Base-by-base conservation (phyloP, 106 monocot species). In the Dioscorea dumetorum region DNA sequence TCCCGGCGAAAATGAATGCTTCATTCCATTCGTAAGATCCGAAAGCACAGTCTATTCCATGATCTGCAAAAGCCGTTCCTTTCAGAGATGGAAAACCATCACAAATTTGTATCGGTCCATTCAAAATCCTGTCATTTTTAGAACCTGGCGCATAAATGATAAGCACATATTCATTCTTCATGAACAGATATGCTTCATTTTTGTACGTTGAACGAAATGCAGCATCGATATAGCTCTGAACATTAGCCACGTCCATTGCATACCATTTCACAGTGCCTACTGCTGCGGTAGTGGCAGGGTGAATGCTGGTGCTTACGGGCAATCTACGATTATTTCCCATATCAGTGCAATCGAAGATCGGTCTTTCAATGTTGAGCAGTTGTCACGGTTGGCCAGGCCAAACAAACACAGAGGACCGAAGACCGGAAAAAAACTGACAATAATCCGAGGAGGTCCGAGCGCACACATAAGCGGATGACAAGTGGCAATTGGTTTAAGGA, bases 41-140 rank as follows among this genome's bases (percentile, higher is more conserved):
- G 19, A 64, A 64, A 48, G 64, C 48, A 48, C 64, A 64, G 41
- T 64, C 64, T 16, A 64, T 49, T 0, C 41, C 34, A 49, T 64
- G 20, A 13, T 8, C 54, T 54, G 18, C 54, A 54, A 54, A 54
- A 19, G 19, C 54, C 0, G 54, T 54, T 14, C 54, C 54, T 16
- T 5, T 19, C 1, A 54, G 54, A 18, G 54, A 54, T 54, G 54
- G 54, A 54, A 8, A 54, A 16, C 54, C 54, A 15, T 54, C 18
- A 5, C 54, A 8, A 5, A 54, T 54, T 4, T 13, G 19, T 18
- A 8, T 8, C 5, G 54, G 54, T 54, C 54, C 54, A 5, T 12
- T 54, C 54, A 54, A 16, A 16, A 54, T 14, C 54, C 19, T 54
- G 13, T 16, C 54, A 54, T 54, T 14, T 16, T 16, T 54, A 16